Evolutionary conservation across 495 filamentous ascomycete species (phyloP), one percentile per base, ranked within the genome.

Genomic region (Immersiella caudata): DNA sequence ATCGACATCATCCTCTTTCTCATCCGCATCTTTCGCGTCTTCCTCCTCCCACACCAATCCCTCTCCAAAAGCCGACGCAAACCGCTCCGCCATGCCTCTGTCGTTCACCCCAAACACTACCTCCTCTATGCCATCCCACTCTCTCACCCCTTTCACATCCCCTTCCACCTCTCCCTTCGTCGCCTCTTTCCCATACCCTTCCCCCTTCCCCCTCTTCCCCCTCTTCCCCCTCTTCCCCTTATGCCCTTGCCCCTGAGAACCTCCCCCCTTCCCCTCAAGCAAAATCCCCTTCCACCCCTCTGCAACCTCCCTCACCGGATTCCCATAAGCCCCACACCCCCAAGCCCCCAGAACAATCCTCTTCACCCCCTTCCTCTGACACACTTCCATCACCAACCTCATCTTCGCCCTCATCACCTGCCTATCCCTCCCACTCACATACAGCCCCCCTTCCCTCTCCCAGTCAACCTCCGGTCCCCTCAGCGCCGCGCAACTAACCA

Each of bases 271-370:
- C 72, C 76, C 74, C 70, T 61, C 82, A 74, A 67, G 67, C 57
- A 84, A 84, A 79, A 79, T 88, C 79, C 21, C 74, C 71, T 67
- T 88, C 82, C 87, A 92, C 29, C 85, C 86, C 33, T 80, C 58
- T 29, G 88, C 88, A n/a, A 92, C 84, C 71, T 87, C 86, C 21
- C 78, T 74, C 1, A 81, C 79, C 9, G 90, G 90, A 70, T 92
- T 90, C 0, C 73, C 77, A 73, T 89, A 91, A 0, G 82, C 88
- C 6, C 89, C 89, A 71, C 89, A 91, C 1, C 90, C 90, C 75
- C 91, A 78, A 0, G 89, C 89, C 0, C 90, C 89, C 1, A 93
- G 78, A 24, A 92, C 84, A 12, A 92, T 71, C 69, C 75, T 78
- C 14, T 74, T 73, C 67, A 86, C 83, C 1, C 79, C 80, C 36